Base-by-base conservation (phyloP, 768 basidiomycete genomes). In the Nevesoporus exiguus region DNA sequence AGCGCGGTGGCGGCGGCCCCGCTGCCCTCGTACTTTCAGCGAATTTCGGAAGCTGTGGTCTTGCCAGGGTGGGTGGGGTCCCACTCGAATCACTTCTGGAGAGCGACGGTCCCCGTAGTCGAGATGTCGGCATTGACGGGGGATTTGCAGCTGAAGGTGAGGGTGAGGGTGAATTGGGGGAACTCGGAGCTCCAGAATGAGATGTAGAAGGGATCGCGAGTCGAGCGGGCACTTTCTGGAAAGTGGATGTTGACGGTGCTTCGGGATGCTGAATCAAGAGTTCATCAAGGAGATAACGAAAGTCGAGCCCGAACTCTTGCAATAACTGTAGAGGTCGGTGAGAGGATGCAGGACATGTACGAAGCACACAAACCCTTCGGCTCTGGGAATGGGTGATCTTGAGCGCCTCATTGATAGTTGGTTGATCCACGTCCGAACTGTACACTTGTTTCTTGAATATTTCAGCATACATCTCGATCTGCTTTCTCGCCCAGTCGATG, bases 371-470 rank as follows among this genome's bases (percentile, higher is more conserved):
- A 40, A 93, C 94, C 81, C 91, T 93, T 63, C 81, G 84, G 65
- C 90, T 92, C 71, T 98, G 93, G 7, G 77, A 67, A 50, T 85
- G 80, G 0, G 90, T 90, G 34, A 95, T 86, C 44, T 80, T 77
- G 47, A 90, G 72, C 13, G 91, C 88, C 55, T 95, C 92, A 27
- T 91, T 80, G 5, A 94, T 80, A 2, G 87, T 81, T 46, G 80
- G 73, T 8, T 78, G 74, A 45, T 88, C 86, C 5, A 86, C 80
- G 59, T 92, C 92, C 6, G 87, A 84, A 24, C 85, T 86, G 69
- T 92, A 96, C 0, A 98, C 94, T 66, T 98, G 97, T 55, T 86
- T 89, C 49, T 87, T 77, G 72, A 98, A 98, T 66, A 86, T 86
- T 47, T 85, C 84, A 3, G 86, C 88, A 66, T 89, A 98, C 21